Percentiles rank a stretch among this genome's conserved stretches.
These are phyloP conservation scores for Erodium trifolium DNA, from an alignment of 441 rosid species.

Conservation along the genomic window DNA sequence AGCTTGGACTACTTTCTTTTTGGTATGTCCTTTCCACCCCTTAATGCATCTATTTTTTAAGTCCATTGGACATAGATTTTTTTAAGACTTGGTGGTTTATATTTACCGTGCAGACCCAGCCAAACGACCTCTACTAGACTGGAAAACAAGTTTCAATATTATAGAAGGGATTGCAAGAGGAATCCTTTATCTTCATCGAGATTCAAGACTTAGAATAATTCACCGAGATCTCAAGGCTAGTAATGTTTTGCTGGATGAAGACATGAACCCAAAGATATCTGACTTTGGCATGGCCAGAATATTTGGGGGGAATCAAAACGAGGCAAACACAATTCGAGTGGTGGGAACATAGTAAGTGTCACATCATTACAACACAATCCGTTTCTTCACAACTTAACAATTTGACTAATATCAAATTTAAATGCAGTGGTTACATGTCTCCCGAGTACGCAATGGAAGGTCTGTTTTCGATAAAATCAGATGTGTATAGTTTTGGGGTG, in stretches of 20 bases:
- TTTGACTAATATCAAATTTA: conserved; percentile 2
- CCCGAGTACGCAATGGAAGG: too few relatives aligned
- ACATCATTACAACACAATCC: neutral
- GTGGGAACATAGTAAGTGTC: conserved; percentile 88
- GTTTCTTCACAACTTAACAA: neutral
- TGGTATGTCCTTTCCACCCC: conserved; percentile 31
- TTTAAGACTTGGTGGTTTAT: neutral
- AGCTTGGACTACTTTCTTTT: conserved; percentile 76
- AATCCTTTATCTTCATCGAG: too few relatives aligned
- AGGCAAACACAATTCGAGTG: conserved; percentile 66
- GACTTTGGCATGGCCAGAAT: conserved; percentile 91
- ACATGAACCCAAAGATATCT: conserved; percentile 76
- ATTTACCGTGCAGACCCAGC: conserved; percentile 35
- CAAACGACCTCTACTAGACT: conserved; percentile 44
- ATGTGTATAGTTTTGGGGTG: too few relatives aligned
- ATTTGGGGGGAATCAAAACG: conserved; percentile 61
- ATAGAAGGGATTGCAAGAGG: too few relatives aligned
- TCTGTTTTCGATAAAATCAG: too few relatives aligned
- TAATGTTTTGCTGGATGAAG: conserved; percentile 74
- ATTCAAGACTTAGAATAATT: too few relatives aligned
- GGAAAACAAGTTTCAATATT: conserved; percentile 37
- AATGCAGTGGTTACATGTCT: conserved; percentile 9
- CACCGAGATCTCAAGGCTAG: conserved; percentile 43
- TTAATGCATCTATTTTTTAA: neutral
- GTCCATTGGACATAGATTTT: neutral